A percentile compares a stretch with the other conserved stretches of the same genome.
Conservation (phyloP, 2,329 filamentous ascomycete genomes). For the Alternaria novae-zelandiae region DNA sequence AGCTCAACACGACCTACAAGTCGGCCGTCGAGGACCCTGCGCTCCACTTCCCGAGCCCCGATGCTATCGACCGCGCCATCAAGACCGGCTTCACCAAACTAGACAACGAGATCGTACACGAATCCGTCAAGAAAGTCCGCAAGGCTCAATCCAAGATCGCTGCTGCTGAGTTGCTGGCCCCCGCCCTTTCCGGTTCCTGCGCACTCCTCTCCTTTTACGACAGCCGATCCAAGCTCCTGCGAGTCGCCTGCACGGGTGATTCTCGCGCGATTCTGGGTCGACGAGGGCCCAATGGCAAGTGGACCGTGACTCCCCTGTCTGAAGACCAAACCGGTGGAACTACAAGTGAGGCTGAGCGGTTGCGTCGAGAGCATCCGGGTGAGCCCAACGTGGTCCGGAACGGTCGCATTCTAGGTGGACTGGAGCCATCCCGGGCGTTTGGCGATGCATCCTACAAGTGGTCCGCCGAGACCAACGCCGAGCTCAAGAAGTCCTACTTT, state of each 20-base stretch:
- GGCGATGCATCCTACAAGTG: conserved; percentile 98
- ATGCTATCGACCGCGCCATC: conserved; percentile 87
- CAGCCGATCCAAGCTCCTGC: conserved; percentile 80
- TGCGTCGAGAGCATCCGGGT: conserved; percentile 85
- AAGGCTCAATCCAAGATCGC: conserved; percentile 88
- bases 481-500: conserved; percentile 86
- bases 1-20: conserved; percentile 92
- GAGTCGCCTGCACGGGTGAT: conserved; percentile 95
- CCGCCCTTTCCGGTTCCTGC: conserved; percentile 95
- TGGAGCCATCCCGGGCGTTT: conserved; percentile 93
- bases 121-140: conserved; percentile 88
- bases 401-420: conserved; percentile 86
- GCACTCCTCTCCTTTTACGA: conserved; percentile 97
- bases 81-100: conserved; percentile 88
- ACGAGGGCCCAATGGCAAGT: conserved; percentile 79
- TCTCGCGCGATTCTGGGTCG: conserved; percentile 93
- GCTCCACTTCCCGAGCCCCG: conserved; percentile 71
- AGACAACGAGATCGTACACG: conserved; percentile 93
- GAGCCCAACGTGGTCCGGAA: conserved; percentile 88
- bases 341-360: conserved; percentile 78
- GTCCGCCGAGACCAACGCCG: conserved; percentile 82
- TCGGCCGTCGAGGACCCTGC: conserved; percentile 66
- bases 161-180: conserved; percentile 88
- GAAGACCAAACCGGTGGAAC: conserved; percentile 94
- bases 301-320: conserved; percentile 87